Percentiles rank a stretch among this genome's conserved stretches.
Conservation (phyloP, 441 rosid genomes). For the Eruca vesicaria region DNA sequence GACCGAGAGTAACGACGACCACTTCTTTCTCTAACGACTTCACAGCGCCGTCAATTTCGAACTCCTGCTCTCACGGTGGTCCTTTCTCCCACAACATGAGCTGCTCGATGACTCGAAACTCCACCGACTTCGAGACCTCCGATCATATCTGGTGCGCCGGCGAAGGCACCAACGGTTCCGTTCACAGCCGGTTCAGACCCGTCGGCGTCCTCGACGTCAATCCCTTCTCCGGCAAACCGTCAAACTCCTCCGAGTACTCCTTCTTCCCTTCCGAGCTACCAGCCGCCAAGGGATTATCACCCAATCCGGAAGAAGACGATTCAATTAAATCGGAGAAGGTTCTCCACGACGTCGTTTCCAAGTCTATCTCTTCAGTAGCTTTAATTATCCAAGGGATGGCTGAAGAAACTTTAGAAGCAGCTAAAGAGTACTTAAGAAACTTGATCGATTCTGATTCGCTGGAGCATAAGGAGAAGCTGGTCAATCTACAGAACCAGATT, state of each 20-base stretch:
- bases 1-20: slow-evolving; percentile 49
- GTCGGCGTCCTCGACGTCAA: slow-evolving; percentile 63
- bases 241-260: slow-evolving; percentile 69
- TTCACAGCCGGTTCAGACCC: slow-evolving; percentile 96
- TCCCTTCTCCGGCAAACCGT: slow-evolving; percentile 54
- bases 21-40: slow-evolving; percentile 87
- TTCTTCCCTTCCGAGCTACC: slow-evolving; percentile 95
- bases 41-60: slow-evolving; percentile 75
- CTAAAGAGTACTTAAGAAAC: slow-evolving; percentile 66
- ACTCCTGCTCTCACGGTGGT: slow-evolving; percentile 79
- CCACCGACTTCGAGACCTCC: slow-evolving; percentile 75
- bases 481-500: slow-evolving; percentile 58
- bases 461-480: slow-evolving; percentile 67
- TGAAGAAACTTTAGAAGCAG: slow-evolving; percentile 63
- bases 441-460: slow-evolving; percentile 50
- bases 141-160: slow-evolving; percentile 95
- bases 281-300: slow-evolving; percentile 60
- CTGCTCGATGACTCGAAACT: no score
- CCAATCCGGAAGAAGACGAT: slow-evolving; percentile 52
- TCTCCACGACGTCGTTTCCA: slow-evolving; percentile 62
- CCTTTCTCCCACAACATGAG: slow-evolving; percentile 93
- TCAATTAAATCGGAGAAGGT: slow-evolving; percentile 62
- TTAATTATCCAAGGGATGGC: slow-evolving; percentile 74
- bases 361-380: slow-evolving; percentile 62
- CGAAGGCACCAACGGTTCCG: slow-evolving; percentile 98